Conservation (phyloP, 177 flowering plant species). For the Vitis hybrid region DNA sequence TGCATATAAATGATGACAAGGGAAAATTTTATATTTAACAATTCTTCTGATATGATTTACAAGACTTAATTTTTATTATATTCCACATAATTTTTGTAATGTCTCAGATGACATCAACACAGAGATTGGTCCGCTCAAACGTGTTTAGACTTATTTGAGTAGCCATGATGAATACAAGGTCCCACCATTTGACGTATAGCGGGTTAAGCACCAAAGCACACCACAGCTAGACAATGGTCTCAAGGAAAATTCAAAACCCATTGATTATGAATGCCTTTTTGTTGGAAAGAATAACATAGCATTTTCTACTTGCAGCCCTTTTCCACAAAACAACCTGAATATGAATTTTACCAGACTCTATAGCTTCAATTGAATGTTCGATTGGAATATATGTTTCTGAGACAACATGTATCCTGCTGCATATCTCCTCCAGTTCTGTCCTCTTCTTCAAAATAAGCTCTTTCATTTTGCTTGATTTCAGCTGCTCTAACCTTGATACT, state of each 20-base stretch:
- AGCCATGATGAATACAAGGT: too few relatives aligned
- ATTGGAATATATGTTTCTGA: slow-evolving; percentile 22
- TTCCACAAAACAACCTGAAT: neutral
- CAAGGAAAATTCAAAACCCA: neutral
- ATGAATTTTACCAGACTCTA: slow-evolving; percentile 40
- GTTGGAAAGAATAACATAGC: neutral
- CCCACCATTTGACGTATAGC: too few relatives aligned
- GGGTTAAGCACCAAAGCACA: neutral
- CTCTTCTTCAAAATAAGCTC: slow-evolving; percentile 48
- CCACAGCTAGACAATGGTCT: neutral
- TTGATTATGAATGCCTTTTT: neutral
- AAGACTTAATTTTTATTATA: too few relatives aligned
- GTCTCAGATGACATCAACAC: too few relatives aligned
- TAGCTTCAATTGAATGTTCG: slow-evolving; percentile 37
- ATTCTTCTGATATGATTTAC: too few relatives aligned
- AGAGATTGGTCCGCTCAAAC: too few relatives aligned
- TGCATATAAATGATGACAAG: too few relatives aligned
- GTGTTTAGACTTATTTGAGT: too few relatives aligned
- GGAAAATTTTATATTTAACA: too few relatives aligned
- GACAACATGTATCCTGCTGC: slow-evolving; percentile 40
- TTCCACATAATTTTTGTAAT: too few relatives aligned
- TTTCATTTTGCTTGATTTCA: slow-evolving; percentile 53
- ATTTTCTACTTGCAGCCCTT: neutral
- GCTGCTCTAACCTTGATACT: slow-evolving; percentile 42
- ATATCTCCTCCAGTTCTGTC: slow-evolving; percentile 45